Percentiles rank a stretch among this genome's conserved stretches.
Evolutionary conservation across 2,329 filamentous ascomycete species (phyloP).

Genomic region (Aureobasidium sp.): DNA sequence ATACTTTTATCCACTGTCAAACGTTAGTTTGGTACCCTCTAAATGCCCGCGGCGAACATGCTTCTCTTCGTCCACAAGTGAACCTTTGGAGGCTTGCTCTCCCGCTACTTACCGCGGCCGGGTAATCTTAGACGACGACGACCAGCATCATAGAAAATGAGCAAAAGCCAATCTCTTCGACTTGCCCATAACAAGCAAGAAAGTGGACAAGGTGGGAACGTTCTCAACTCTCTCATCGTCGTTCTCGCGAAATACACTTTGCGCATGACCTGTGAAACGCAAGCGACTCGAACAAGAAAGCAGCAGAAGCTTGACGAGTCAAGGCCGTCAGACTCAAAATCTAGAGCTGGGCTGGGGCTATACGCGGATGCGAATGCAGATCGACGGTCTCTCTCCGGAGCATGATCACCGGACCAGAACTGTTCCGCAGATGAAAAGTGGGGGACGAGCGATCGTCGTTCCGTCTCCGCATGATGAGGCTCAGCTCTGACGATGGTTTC

Average conservation of each 20-base stretch:
- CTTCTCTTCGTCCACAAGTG: background rate
- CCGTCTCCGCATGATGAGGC: slow-evolving; percentile 2
- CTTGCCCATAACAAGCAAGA: background rate
- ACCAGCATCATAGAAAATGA: background rate
- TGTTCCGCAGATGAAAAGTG: background rate
- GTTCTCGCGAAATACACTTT: background rate
- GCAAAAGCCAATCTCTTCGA: background rate
- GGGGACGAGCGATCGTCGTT: background rate
- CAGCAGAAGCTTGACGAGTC: background rate
- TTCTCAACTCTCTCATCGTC: too few relatives aligned
- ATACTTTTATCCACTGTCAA: background rate
- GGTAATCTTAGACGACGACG: background rate
- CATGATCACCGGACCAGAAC: background rate
- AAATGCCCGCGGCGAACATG: background rate
- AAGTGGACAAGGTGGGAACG: background rate
- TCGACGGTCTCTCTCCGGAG: background rate
- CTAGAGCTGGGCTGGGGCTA: background rate
- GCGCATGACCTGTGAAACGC: background rate
- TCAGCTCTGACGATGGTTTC: background rate
- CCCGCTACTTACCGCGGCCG: background rate
- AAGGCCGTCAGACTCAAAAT: background rate
- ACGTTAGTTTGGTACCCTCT: background rate
- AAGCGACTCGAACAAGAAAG: background rate
- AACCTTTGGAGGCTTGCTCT: background rate
- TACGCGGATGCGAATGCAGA: background rate